Evolutionary conservation across 345 rosid species (phyloP).

Genomic region (Nephelium lappaceum): DNA sequence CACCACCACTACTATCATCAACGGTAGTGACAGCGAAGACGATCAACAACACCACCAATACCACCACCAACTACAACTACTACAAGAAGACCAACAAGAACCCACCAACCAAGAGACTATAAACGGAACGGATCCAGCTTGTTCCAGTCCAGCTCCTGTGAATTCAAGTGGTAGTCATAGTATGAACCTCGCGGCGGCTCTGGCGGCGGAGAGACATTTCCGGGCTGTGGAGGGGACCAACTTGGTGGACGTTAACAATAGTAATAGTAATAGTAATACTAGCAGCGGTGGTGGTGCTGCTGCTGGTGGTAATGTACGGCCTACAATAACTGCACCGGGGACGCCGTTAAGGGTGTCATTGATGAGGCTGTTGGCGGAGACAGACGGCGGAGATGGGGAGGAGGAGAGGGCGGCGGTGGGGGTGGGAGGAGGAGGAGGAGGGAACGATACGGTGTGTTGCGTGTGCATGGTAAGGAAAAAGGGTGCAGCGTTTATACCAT

Average conservation of each 20-base stretch:
- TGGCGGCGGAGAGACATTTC: constrained; percentile 77
- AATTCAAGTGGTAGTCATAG: constrained; percentile 26
- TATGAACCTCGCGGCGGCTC: constrained; percentile 90
- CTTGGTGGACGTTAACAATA: neutral
- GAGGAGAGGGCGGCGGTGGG: constrained; percentile 13
- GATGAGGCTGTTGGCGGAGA: constrained; percentile 78
- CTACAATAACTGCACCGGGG: constrained; percentile 18
- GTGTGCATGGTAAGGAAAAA: constrained; percentile 76
- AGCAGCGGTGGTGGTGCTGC: neutral
- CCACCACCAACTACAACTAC: neutral
- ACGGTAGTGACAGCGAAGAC: constrained; percentile 43
- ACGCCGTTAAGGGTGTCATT: constrained; percentile 72
- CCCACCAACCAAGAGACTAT: neutral
- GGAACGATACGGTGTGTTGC: constrained; percentile 68
- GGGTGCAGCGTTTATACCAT: constrained; percentile 81
- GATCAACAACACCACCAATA: constrained; percentile 11
- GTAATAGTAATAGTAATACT: neutral
- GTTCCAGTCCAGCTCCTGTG: constrained; percentile 22
- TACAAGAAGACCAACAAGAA: neutral
- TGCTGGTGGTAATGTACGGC: neutral
- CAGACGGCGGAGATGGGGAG: constrained; percentile 40
- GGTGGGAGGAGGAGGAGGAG: constrained; percentile 26
- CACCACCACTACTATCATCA: constrained; percentile 30
- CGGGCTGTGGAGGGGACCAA: constrained; percentile 34
- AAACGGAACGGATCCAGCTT: constrained; percentile 20